Conservation (phyloP, 306 rosid species). For the Prunus davidiana region DNA sequence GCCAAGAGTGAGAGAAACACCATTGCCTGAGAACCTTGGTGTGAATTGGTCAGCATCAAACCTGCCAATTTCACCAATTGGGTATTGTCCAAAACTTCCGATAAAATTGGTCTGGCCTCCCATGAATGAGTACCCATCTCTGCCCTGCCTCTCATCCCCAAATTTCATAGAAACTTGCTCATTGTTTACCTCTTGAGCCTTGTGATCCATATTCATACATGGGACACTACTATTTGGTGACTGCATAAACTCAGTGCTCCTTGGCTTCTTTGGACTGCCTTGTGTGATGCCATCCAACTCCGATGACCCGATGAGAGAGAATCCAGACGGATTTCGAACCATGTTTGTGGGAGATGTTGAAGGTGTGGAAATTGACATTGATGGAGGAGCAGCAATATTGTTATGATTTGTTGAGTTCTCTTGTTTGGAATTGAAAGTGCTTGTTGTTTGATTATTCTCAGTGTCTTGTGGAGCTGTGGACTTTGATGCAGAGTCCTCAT, state of each 20-base stretch:
- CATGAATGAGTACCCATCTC: slow-evolving; percentile 80
- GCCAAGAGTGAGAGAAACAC: slow-evolving; percentile 90
- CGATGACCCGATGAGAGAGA: slow-evolving; percentile 75
- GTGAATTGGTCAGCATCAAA: slow-evolving; percentile 69
- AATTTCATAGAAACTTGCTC: slow-evolving; percentile 59
- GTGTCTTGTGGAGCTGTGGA: slow-evolving; percentile 37
- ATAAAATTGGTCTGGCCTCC: slow-evolving; percentile 74
- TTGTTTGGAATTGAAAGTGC: slow-evolving; percentile 54
- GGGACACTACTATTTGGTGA: slow-evolving; percentile 39
- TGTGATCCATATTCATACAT: slow-evolving; percentile 49
- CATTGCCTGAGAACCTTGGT: slow-evolving; percentile 78
- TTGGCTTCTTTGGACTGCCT: slow-evolving; percentile 74
- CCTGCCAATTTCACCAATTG: slow-evolving; percentile 81
- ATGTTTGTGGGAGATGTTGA: slow-evolving; percentile 52
- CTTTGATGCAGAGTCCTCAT: slow-evolving; percentile 50
- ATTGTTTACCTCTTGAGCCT: slow-evolving; percentile 41
- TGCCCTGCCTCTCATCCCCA: slow-evolving; percentile 55
- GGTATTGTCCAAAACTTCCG: slow-evolving; percentile 83
- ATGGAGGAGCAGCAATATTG: slow-evolving; percentile 26
- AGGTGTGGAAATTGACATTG: slow-evolving; percentile 44
- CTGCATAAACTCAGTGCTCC: slow-evolving; percentile 52
- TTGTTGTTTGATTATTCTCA: slow-evolving; percentile 29
- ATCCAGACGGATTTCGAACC: slow-evolving; percentile 55
- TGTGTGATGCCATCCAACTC: slow-evolving; percentile 86
- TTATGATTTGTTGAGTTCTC: slow-evolving; percentile 33